These are phyloP conservation scores for Flaveria floridana DNA, from an alignment of 140 eudicot genomes.

Conservation along the genomic window DNA sequence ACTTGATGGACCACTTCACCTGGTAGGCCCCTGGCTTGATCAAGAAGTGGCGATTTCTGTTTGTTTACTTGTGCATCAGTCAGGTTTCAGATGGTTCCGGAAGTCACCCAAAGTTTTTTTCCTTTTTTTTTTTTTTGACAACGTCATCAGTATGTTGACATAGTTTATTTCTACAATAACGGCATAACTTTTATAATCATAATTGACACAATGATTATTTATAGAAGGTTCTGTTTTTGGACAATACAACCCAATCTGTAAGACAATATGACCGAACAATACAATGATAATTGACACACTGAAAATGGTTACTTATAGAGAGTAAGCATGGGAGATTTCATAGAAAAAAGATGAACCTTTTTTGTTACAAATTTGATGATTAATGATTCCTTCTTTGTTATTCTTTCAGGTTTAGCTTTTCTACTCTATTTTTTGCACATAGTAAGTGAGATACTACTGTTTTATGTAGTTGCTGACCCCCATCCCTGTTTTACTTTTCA, in stretches of 20 bases:
- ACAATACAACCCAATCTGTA: neutral
- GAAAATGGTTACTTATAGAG: neutral
- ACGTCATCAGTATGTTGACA: too few relatives aligned
- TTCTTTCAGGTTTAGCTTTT: conserved; percentile 82
- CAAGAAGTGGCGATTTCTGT: neutral
- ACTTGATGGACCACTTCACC: conserved; percentile 5
- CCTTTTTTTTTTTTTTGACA: too few relatives aligned
- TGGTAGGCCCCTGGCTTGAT: neutral
- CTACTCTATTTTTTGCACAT: conserved; percentile 82
- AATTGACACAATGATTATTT: neutral
- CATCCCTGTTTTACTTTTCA: neutral
- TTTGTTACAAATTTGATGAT: conserved; percentile 14
- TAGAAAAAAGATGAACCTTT: neutral
- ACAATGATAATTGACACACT: neutral
- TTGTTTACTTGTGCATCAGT: neutral
- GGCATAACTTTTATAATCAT: neutral
- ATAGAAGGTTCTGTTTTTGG: neutral
- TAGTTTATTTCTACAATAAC: too few relatives aligned
- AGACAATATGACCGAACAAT: neutral
- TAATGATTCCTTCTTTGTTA: conserved; percentile 20
- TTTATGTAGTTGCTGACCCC: neutral
- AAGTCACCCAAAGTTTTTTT: neutral
- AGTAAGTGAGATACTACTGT: conserved; percentile 48
- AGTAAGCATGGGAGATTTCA: neutral
- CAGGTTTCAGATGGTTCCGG: neutral